Evolutionary conservation across 1,284 basidiomycete species (phyloP), one percentile per base, ranked within the genome.

Genomic region (Salmacisia buchloeana): DNA sequence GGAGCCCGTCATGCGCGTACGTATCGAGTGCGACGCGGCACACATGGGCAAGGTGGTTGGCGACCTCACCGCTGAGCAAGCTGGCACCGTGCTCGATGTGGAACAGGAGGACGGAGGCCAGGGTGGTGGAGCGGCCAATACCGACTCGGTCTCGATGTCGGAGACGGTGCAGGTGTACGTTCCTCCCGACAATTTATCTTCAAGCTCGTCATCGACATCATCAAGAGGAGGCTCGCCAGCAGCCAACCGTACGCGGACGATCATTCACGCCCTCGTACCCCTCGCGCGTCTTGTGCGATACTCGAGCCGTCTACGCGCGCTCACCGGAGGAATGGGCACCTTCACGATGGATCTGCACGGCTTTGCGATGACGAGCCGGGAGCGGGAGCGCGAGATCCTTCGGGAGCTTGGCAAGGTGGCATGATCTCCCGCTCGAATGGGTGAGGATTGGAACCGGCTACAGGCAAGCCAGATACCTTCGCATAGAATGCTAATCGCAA

Each of bases 221-320:
- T 58, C 46, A 29, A 29, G 41, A 43, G 4, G 25, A 39, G 45
- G 23, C 70, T 73, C 3, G 63, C 75, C 62, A 77, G 76, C 29
- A 68, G 75, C 15, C 68, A 81, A 1, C 91, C 88, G 54, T 59
- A 33, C 66, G 7, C 65, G 66, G 43, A 73, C 71, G 9, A 67
- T 65, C 36, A 71, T 79, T 21, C 63, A 68, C 5, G 77, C 89
- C 2, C 72, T 87, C 29, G 89, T 88, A 9, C 91, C 91, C 3
- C 83, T 93, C 27, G 88, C 87, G 68, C 85, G 84, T 70, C 87
- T 92, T 84, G 83, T 93, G 29, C 87, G 91, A 75, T 93, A 90
- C 74, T 88, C 88, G 23, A 87, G 83, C 59, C 84, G 90, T 29
- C 79, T 93, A 58, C 86, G 91, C 18, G 88, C 91, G 0, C 80